A percentile compares a stretch with the other conserved stretches of the same genome.
These are phyloP conservation scores for Gymnopus androsaceus DNA, from an alignment of 1,284 basidiomycete species.

Conservation along the genomic window DNA sequence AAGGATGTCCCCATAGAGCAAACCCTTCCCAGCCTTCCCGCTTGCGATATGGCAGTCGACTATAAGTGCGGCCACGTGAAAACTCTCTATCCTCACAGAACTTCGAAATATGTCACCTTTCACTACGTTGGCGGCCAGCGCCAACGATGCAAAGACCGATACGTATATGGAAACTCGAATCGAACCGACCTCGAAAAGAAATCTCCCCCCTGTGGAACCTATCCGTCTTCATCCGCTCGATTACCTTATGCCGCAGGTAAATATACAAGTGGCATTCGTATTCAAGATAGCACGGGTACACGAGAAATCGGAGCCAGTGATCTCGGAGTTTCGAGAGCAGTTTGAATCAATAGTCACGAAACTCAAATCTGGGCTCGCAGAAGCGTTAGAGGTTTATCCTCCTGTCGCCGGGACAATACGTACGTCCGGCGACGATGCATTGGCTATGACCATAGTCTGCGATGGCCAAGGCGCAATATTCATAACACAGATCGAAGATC, in stretches of 20 bases:
- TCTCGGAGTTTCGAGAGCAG: neutral
- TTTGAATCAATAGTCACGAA: constrained; percentile 3
- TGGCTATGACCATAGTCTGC: constrained; percentile 1
- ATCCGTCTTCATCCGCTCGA: constrained; percentile 9
- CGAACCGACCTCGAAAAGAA: constrained; percentile 5
- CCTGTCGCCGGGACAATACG: constrained; percentile 7
- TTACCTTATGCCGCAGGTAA: constrained; percentile 9
- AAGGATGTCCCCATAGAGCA: too few species aligned
- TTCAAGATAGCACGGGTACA: constrained; percentile 1
- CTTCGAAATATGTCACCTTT: too few species aligned
- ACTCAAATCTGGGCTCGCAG: constrained; percentile 6
- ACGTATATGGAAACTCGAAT: too few species aligned
- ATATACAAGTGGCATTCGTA: constrained; percentile 1
- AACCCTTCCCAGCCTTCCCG: too few species aligned
- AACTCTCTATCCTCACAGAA: too few species aligned
- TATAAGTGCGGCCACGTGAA: too few species aligned
- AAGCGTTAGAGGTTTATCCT: constrained; percentile 13
- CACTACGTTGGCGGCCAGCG: too few species aligned
- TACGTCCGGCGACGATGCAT: neutral
- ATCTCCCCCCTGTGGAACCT: neutral
- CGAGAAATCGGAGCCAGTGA: neutral
- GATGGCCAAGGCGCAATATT: constrained; percentile 10
- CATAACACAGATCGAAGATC: neutral
- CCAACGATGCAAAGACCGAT: too few species aligned
- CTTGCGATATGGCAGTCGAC: too few species aligned